These are phyloP conservation scores for Solanum sitiens DNA, from an alignment of 257 asterid genomes.

Conservation along the genomic window DNA sequence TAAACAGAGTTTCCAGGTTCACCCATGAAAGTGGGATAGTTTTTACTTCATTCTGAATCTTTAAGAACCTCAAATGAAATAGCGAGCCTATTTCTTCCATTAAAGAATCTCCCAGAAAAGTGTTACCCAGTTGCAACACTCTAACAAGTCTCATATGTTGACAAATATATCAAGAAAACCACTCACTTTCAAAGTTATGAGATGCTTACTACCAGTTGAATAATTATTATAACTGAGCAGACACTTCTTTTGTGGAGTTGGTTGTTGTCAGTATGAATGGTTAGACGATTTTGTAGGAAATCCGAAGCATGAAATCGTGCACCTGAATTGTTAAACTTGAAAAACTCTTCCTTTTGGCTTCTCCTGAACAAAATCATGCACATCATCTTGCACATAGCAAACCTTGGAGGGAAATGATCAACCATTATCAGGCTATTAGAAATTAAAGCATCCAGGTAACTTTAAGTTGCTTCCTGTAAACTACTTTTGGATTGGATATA, in stretches of 20 bases:
- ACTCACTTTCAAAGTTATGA: neutral
- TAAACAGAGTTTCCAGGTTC: neutral
- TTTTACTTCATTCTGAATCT: neutral
- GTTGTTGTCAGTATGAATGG: neutral
- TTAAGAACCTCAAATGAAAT: neutral
- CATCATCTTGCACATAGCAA: conserved; percentile 9
- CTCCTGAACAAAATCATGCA: conserved; percentile 1
- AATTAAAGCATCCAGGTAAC: conserved; percentile 10
- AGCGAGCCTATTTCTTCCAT: neutral
- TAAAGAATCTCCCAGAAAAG: neutral
- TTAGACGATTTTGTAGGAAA: neutral
- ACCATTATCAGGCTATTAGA: conserved; percentile 5
- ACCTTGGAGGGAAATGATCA: neutral
- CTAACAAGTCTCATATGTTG: neutral
- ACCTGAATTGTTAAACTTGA: neutral
- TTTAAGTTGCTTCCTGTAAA: neutral
- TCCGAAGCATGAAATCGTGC: neutral
- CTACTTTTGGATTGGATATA: neutral
- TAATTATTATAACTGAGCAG: neutral
- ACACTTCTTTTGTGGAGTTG: neutral
- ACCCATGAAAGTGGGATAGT: neutral
- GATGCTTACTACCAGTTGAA: neutral
- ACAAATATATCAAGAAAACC: neutral
- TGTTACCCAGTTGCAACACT: conserved; percentile 4
- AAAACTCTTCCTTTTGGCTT: neutral